Percentiles rank a stretch among this genome's conserved stretches.
These are phyloP conservation scores for Diospyros kaki DNA, from an alignment of 148 eudicot species.

Conservation along the genomic window DNA sequence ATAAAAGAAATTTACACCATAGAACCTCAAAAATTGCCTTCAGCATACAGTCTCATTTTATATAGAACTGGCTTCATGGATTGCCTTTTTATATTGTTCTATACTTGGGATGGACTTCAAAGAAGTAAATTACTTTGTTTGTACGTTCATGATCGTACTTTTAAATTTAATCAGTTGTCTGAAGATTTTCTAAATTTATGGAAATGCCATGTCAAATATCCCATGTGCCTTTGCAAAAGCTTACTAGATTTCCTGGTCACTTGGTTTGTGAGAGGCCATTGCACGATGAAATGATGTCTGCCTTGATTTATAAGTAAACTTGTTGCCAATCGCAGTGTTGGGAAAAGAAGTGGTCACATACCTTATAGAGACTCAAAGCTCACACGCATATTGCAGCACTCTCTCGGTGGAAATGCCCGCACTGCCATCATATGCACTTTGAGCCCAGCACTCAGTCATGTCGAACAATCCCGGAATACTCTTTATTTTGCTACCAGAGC, in stretches of 20 bases:
- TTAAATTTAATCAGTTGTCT: background rate
- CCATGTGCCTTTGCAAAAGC: background rate
- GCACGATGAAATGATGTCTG: background rate
- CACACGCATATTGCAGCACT: slow-evolving; percentile 86
- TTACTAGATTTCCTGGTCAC: too few relatives aligned
- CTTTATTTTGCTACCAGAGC: slow-evolving; percentile 84
- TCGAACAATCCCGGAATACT: slow-evolving; percentile 81
- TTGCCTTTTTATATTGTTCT: background rate
- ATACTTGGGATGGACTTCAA: background rate
- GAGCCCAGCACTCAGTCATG: slow-evolving; percentile 87
- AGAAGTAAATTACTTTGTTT: background rate
- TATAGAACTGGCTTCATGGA: background rate
- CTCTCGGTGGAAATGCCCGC: slow-evolving; percentile 95
- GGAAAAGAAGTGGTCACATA: slow-evolving; percentile 79
- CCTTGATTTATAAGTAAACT: background rate
- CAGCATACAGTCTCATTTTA: background rate
- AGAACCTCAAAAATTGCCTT: background rate
- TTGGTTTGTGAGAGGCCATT: too few relatives aligned
- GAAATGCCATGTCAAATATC: background rate
- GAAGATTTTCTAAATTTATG: background rate
- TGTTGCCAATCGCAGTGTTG: slow-evolving; percentile 44
- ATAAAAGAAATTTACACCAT: too few relatives aligned
- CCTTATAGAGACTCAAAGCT: slow-evolving; percentile 95
- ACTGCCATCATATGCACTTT: slow-evolving; percentile 93
- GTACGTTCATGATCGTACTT: background rate